These are phyloP conservation scores for Lentinula sp. DNA, from an alignment of 768 basidiomycete genomes.

Conservation along the genomic window DNA sequence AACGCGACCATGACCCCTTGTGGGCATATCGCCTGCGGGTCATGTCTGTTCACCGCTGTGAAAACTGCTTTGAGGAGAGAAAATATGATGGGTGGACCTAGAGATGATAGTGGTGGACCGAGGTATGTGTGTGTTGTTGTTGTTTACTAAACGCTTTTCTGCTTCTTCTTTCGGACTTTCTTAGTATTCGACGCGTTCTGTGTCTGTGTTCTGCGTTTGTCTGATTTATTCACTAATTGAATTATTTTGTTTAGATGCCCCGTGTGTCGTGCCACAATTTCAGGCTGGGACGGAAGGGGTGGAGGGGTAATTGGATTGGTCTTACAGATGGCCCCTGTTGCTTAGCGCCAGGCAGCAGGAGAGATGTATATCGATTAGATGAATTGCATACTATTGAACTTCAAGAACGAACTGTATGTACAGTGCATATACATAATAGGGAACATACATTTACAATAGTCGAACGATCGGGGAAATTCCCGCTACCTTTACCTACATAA, in stretches of 20 bases:
- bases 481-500: too few species aligned
- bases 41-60: slow-evolving; percentile 70
- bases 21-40: slow-evolving; percentile 74
- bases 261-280: slow-evolving; percentile 61
- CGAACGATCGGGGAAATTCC: too few species aligned
- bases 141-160: not conserved
- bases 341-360: not conserved
- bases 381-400: too few species aligned
- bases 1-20: slow-evolving; percentile 77
- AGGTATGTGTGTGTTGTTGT: slow-evolving; percentile 24
- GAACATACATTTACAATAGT: too few species aligned
- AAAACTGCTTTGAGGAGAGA: slow-evolving; percentile 52
- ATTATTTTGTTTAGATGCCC: slow-evolving; percentile 46
- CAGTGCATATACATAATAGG: too few species aligned
- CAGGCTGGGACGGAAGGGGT: slow-evolving; percentile 67
- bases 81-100: slow-evolving; percentile 39
- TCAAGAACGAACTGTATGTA: too few species aligned
- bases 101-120: slow-evolving; percentile 15
- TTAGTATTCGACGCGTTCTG: too few species aligned
- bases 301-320: slow-evolving; percentile 45
- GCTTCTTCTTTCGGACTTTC: too few species aligned
- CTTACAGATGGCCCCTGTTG: slow-evolving; percentile 26
- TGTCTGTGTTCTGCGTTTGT: too few species aligned
- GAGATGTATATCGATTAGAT: too few species aligned
- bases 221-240: not conserved